Conservation (phyloP, 768 basidiomycete species). For the Psilocybe cyanescens region DNA sequence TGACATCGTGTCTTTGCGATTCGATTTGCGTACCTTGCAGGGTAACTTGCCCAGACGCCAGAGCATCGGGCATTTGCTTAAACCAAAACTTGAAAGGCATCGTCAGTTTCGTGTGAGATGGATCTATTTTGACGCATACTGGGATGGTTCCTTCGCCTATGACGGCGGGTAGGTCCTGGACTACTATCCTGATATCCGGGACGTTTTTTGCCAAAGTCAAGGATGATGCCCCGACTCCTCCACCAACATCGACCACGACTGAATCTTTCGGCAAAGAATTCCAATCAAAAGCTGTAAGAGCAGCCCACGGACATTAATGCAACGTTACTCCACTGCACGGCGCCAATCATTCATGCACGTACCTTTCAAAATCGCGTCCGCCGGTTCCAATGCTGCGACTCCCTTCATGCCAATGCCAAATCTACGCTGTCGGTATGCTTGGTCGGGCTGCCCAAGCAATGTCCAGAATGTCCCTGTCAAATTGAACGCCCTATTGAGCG, state of each 20-base stretch:
- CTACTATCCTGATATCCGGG: conserved; percentile 51
- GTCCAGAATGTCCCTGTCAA: conserved; percentile 23
- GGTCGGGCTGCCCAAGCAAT: conserved; percentile 23
- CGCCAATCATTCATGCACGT: background rate
- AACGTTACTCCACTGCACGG: background rate
- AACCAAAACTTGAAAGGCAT: conserved; percentile 13
- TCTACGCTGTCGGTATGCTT: conserved; percentile 28
- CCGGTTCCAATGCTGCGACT: conserved; percentile 18
- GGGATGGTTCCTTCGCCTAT: conserved; percentile 23
- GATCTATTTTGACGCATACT: too few relatives aligned
- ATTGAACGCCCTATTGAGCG: conserved; percentile 23
- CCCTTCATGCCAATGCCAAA: conserved; percentile 31
- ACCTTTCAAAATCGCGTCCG: conserved; percentile 24
- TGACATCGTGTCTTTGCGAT: background rate
- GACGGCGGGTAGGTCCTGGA: conserved; percentile 64
- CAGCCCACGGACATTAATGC: background rate
- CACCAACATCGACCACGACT: conserved; percentile 69
- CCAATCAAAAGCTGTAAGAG: conserved; percentile 60
- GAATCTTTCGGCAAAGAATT: conserved; percentile 49
- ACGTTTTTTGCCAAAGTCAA: conserved; percentile 37
- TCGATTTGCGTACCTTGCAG: conserved; percentile 27
- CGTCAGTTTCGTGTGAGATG: too few relatives aligned
- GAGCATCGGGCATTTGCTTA: conserved; percentile 24
- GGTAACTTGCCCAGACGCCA: conserved; percentile 28
- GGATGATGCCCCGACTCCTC: conserved; percentile 57